These are phyloP conservation scores for Sporothrix phasma DNA, from an alignment of 2,329 filamentous ascomycete genomes.

Conservation along the genomic window DNA sequence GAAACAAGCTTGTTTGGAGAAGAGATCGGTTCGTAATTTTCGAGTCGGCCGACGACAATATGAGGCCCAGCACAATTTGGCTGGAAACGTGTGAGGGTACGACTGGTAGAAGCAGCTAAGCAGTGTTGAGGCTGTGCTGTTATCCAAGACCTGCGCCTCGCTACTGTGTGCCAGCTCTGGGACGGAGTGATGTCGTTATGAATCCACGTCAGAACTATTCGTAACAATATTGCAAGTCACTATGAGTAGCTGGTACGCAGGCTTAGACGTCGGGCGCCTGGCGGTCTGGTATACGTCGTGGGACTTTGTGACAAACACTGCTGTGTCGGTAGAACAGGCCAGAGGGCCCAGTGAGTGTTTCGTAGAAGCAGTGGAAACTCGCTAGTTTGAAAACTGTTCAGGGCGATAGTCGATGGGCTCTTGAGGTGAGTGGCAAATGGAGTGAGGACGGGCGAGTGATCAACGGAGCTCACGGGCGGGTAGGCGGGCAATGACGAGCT, in stretches of 20 bases:
- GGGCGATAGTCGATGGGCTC: not conserved
- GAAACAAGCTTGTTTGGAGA: not conserved
- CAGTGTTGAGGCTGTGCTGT: slow-evolving; percentile 20
- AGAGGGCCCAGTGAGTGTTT: too few species aligned
- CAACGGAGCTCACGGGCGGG: not conserved
- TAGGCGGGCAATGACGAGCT: not conserved
- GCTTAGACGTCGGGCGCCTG: not conserved
- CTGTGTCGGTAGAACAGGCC: not conserved
- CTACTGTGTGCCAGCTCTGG: not conserved
- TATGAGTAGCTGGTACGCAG: not conserved
- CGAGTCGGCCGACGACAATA: not conserved
- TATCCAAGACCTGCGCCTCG: slow-evolving; percentile 11
- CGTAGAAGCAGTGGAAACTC: too few species aligned
- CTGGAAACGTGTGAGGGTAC: slow-evolving; percentile 1
- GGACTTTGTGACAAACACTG: not conserved
- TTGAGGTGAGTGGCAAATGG: not conserved
- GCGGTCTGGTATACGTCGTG: not conserved
- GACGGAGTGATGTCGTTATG: not conserved
- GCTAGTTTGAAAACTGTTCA: not conserved
- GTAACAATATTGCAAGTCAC: not conserved
- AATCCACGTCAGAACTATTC: not conserved
- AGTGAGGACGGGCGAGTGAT: not conserved
- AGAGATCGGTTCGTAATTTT: slow-evolving; percentile 1
- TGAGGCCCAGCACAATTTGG: not conserved
- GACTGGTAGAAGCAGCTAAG: not conserved